phyloP scores from a whole-genome alignment of 495 filamentous ascomycete genomes.

The Aspergillus egyptiacus region DNA sequence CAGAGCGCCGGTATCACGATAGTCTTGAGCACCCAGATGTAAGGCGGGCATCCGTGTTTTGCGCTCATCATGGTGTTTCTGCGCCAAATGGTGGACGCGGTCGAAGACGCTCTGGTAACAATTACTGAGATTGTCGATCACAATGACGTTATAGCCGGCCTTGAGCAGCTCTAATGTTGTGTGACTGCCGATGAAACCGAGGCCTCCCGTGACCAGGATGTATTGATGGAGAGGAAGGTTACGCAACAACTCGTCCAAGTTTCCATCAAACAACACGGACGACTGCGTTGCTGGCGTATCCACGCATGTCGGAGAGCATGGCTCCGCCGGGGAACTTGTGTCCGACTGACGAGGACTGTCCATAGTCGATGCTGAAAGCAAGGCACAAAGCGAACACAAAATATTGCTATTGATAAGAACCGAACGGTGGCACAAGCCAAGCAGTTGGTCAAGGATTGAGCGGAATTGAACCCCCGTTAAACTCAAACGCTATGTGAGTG shows the following conservation, averaged over 20 bases:
- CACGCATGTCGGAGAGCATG: slow-evolving; percentile 28
- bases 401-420: slow-evolving; percentile 5
- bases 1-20: slow-evolving; percentile 44
- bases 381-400: no score
- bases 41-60: slow-evolving; percentile 44
- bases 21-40: slow-evolving; percentile 53
- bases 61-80: slow-evolving; percentile 41
- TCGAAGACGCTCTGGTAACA: slow-evolving; percentile 49
- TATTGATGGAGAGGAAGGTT: slow-evolving; percentile 33
- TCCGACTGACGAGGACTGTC: slow-evolving; percentile 31
- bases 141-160: slow-evolving; percentile 55
- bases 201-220: slow-evolving; percentile 59
- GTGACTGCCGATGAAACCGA: slow-evolving; percentile 63
- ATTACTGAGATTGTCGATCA: slow-evolving; percentile 61
- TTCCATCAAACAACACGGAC: slow-evolving; percentile 37
- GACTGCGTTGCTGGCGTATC: slow-evolving; percentile 40
- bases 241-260: slow-evolving; percentile 32
- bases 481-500: slow-evolving; percentile 10
- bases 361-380: slow-evolving; percentile 20
- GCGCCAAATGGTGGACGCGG: slow-evolving; percentile 45
- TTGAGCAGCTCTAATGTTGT: slow-evolving; percentile 58
- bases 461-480: slow-evolving; percentile 5
- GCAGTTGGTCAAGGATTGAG: slow-evolving; percentile 6
- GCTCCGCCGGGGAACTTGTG: slow-evolving; percentile 31
- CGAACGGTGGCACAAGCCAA: slow-evolving; percentile 9